phyloP scores from a whole-genome alignment of 2,329 filamentous ascomycete genomes.

The Colletotrichum cordylinicola region DNA sequence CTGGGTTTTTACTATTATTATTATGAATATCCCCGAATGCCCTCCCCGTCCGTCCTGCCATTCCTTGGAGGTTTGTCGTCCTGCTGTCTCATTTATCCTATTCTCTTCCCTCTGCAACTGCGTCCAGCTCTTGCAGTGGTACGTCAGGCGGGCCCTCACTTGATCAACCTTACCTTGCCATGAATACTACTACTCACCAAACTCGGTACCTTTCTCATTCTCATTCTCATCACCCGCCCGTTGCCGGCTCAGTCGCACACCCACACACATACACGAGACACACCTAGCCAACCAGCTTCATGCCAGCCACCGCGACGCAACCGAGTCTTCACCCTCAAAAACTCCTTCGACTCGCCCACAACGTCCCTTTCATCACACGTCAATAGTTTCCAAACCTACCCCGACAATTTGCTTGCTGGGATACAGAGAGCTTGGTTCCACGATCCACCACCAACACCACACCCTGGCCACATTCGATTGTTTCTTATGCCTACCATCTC shows the following conservation, averaged over 20 bases:
- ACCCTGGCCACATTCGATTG: constrained; percentile 14
- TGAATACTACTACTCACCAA: background rate
- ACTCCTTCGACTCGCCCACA: background rate
- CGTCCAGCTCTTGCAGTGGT: background rate
- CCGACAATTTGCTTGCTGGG: constrained; percentile 5
- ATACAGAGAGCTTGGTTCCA: constrained; percentile 10
- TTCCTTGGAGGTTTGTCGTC: background rate
- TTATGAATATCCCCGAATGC: constrained; percentile 20
- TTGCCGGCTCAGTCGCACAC: background rate
- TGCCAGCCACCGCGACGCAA: background rate
- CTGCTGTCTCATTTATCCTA: background rate
- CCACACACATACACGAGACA: background rate
- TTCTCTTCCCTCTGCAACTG: background rate
- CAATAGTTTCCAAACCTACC: background rate
- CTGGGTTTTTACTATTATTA: background rate
- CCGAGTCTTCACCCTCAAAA: background rate
- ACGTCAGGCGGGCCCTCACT: constrained; percentile 16
- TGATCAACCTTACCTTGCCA: background rate
- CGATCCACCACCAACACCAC: background rate
- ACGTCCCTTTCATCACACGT: background rate
- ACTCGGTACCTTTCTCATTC: background rate
- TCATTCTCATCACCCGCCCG: background rate
- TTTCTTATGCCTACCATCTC: constrained; percentile 16
- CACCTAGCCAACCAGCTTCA: background rate
- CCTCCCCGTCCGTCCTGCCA: background rate